Base-by-base conservation (phyloP, 345 rosid species). In the Microcos paniculata region DNA sequence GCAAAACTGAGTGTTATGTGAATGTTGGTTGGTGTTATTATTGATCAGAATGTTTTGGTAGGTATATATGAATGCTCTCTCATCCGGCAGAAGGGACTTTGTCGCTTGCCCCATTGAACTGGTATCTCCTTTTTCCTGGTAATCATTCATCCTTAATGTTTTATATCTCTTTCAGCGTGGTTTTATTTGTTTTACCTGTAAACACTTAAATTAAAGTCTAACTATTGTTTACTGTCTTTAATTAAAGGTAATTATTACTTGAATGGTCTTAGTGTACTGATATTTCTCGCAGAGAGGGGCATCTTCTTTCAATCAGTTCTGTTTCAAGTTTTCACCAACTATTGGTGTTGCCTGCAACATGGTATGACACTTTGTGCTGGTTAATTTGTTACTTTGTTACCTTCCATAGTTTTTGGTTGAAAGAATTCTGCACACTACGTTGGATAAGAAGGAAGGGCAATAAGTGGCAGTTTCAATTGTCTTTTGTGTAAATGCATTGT, bases 101-200 rank as follows among this genome's bases (percentile, higher is more conserved):
- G 75, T 65, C 43, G 79, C 77, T 77, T 87, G 83, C 82, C 80
- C 82, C 77, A 82, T 79, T 84, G 92, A 89, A 89, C 89, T 87
- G 98, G 99, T 92, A 91, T 84, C 84, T 76, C 85, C 92, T 87
- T 85, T 85, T 83, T 85, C 92, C 91, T 88, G 91, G 90, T 92
- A 90, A 88, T 86, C 81, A 24, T 85, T 88, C 84, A 71, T 83
- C 74, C 84, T 82, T 81, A 67, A n/a, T 84, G 53, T 80, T 76
- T 77, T 38, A 23, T 51, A 79, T 62, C 63, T 31, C 62, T 57
- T 67, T 73, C 10, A 19, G 57, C 33, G 30, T 38, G 9, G 6
- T 53, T 73, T 49, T 57, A 40, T 28, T 51, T 31, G 8, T 8
- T 55, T 1, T 55, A 28, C 28, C 8, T 24, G 8, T 45, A 31